A percentile compares a stretch with the other conserved stretches of the same genome.
phyloP scores from a whole-genome alignment of 495 filamentous ascomycete genomes.

The Lasiosphaeris hirsuta region DNA sequence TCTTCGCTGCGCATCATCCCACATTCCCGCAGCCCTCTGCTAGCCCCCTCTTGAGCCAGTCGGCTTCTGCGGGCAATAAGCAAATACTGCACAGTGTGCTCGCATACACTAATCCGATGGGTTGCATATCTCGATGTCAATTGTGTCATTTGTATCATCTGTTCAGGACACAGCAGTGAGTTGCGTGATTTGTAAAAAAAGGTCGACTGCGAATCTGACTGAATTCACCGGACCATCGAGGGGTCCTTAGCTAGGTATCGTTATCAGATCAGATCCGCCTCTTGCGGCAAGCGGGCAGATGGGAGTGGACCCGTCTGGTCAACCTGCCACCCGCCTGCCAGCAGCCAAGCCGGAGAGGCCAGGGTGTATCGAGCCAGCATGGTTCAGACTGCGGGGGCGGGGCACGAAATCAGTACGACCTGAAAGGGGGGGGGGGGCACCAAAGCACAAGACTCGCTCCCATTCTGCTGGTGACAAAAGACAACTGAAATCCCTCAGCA shows the following conservation, averaged over 20 bases:
- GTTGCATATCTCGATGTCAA: too few species aligned
- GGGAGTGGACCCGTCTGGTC: not conserved
- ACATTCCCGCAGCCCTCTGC: constrained; percentile 2
- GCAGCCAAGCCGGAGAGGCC: not conserved
- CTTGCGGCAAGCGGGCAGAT: not conserved
- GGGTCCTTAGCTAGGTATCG: too few species aligned
- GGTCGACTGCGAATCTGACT: too few species aligned
- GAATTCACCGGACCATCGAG: too few species aligned
- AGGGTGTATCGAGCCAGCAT: not conserved
- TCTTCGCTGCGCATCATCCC: constrained; percentile 2
- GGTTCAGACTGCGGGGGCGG: constrained; percentile 9
- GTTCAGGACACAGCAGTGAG: too few species aligned
- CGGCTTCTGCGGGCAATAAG: not conserved
- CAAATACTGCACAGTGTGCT: too few species aligned
- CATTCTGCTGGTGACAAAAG: not conserved
- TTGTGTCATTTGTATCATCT: too few species aligned
- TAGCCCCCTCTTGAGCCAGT: not conserved
- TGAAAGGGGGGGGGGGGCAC: not conserved
- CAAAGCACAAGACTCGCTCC: not conserved
- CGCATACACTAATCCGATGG: too few species aligned
- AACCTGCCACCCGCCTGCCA: too few species aligned
- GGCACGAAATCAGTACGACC: not conserved
- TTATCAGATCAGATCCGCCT: too few species aligned
- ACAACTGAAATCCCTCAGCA: not conserved
- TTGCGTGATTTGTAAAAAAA: too few species aligned